Conservation (phyloP, 176 grass and related monocot genomes). For the Ampelocalamus luodianensis region DNA sequence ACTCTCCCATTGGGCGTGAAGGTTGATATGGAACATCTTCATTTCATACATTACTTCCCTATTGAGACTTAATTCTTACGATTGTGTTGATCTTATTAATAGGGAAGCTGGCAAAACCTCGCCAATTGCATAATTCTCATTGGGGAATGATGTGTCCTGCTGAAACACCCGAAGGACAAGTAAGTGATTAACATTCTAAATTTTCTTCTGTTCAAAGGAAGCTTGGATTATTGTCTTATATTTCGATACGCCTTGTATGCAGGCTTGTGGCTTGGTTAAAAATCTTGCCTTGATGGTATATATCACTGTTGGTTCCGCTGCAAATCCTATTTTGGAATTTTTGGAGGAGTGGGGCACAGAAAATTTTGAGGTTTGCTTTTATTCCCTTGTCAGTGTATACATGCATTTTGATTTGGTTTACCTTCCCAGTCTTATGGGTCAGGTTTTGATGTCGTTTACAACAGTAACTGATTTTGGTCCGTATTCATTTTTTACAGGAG, state of each 20-base stretch:
- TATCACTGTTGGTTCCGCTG: conserved; percentile 94
- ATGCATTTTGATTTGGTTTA: conserved; percentile 33
- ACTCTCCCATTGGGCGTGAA: conserved; percentile 98
- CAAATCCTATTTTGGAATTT: conserved; percentile 99
- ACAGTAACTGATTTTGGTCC: conserved; percentile 21
- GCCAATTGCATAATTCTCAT: conserved; percentile 95
- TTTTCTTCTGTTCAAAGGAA: conserved; percentile 13
- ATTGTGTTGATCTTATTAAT: conserved; percentile 39
- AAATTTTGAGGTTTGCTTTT: conserved; percentile 86
- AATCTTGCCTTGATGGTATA: conserved; percentile 98
- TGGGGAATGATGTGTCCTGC: conserved; percentile 99
- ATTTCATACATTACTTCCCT: conserved; percentile 11
- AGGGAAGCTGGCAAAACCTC: conserved; percentile 97
- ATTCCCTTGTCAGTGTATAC: neutral
- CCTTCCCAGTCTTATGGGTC: conserved; percentile 7
- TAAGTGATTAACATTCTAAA: conserved; percentile 33
- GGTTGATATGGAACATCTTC: conserved; percentile 51
- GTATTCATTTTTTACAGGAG: conserved; percentile 61
- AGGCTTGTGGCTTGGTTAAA: conserved; percentile 99
- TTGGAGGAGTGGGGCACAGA: conserved; percentile 99
- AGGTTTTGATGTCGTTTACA: conserved; percentile 23
- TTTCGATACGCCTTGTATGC: conserved; percentile 34
- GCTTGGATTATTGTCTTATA: conserved; percentile 19
- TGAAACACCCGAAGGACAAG: conserved; percentile 99
- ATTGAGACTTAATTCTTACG: conserved; percentile 5